Percentiles rank a stretch among this genome's conserved stretches.
Conservation (phyloP, 208 protist species). For the Crithidia brevicula region DNA sequence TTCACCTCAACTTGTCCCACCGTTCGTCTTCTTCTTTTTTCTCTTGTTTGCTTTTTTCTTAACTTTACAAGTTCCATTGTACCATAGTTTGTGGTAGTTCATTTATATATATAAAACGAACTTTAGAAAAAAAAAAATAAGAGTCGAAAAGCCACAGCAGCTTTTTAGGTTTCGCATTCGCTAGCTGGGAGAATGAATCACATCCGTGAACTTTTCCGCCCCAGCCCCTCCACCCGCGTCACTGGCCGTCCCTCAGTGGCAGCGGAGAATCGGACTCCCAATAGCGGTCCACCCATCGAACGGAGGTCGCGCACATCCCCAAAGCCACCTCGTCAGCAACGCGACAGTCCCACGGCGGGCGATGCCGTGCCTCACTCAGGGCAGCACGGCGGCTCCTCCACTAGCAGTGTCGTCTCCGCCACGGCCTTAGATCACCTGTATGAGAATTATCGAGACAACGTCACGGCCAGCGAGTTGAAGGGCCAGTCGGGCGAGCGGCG, state of each 20-base stretch:
- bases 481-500: background rate
- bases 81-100: too few species aligned
- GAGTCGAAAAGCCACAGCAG: too few species aligned
- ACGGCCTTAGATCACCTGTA: constrained; percentile 23
- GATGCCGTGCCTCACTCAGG: background rate
- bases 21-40: background rate
- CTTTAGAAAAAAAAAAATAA: too few species aligned
- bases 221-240: background rate
- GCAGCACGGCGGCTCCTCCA: background rate
- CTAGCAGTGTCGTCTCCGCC: constrained; percentile 2
- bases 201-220: constrained; percentile 17
- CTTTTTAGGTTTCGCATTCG: too few species aligned
- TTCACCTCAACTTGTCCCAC: background rate
- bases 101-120: too few species aligned
- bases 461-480: constrained; percentile 12
- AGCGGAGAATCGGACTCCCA: background rate
- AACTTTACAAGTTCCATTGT: too few species aligned
- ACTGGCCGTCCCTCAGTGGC: background rate
- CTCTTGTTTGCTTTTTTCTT: background rate
- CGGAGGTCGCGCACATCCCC: background rate
- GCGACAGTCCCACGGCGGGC: background rate
- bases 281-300: background rate
- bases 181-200: constrained; percentile 9
- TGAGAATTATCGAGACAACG: constrained; percentile 15
- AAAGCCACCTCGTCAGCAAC: background rate